Percentiles rank a stretch among this genome's conserved stretches.
Evolutionary conservation across 2,329 filamentous ascomycete species (phyloP).

Genomic region (Diaporthe longicolla): DNA sequence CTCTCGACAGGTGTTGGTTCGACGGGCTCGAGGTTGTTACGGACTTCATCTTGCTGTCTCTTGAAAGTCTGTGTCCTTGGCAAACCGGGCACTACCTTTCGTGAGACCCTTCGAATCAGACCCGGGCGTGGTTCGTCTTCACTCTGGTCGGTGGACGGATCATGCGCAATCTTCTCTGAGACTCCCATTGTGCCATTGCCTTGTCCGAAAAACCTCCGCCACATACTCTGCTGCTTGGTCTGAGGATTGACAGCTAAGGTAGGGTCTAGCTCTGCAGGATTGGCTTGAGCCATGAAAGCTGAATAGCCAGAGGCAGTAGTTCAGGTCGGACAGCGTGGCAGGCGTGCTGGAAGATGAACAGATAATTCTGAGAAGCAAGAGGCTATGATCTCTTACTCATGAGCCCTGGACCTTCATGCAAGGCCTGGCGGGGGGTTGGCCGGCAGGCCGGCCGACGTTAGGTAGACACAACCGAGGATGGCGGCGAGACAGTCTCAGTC

Average conservation of each 20-base stretch:
- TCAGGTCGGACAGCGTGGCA: not conserved
- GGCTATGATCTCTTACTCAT: slow-evolving; percentile 31
- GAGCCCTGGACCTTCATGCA: slow-evolving; percentile 23
- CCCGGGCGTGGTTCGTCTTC: slow-evolving; percentile 53
- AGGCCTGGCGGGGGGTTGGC: slow-evolving; percentile 36
- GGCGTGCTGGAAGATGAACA: not conserved
- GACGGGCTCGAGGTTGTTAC: slow-evolving; percentile 79
- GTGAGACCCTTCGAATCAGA: slow-evolving; percentile 59
- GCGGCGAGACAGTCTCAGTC: slow-evolving; percentile 39
- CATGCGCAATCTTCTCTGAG: slow-evolving; percentile 45
- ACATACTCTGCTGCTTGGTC: slow-evolving; percentile 46
- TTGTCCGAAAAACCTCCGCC: slow-evolving; percentile 47
- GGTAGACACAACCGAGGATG: slow-evolving; percentile 33
- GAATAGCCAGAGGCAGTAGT: not conserved
- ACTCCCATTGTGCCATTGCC: slow-evolving; percentile 44
- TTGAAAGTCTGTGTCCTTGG: slow-evolving; percentile 85
- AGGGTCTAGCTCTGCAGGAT: slow-evolving; percentile 42
- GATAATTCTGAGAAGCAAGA: not conserved
- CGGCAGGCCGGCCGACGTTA: slow-evolving; percentile 40
- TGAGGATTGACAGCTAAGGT: slow-evolving; percentile 43
- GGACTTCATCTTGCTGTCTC: slow-evolving; percentile 84
- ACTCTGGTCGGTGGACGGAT: slow-evolving; percentile 47
- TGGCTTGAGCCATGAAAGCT: slow-evolving; percentile 49
- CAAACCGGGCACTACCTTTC: slow-evolving; percentile 82
- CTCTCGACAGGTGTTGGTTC: slow-evolving; percentile 76